Conservation (phyloP, 2,329 filamentous ascomycete genomes). For the Paecilomyces fulvus region DNA sequence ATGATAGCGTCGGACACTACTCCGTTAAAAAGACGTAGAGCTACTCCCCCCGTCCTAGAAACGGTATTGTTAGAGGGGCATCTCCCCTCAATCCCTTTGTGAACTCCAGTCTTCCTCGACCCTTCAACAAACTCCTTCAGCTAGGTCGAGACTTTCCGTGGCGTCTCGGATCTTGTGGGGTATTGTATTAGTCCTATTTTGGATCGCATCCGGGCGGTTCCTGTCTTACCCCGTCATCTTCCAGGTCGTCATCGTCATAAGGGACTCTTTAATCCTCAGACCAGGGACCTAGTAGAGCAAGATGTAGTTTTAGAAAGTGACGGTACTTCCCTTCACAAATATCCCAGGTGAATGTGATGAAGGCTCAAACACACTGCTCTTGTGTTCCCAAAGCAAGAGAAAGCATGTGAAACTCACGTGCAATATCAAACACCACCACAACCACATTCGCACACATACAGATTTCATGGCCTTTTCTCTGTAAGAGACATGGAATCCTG, state of each 20-base stretch:
- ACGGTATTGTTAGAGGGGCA: too few relatives aligned
- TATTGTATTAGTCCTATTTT: neutral
- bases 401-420: neutral
- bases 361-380: too few relatives aligned
- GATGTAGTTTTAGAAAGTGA: neutral
- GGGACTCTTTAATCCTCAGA: neutral
- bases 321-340: neutral
- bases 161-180: neutral
- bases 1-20: too few relatives aligned
- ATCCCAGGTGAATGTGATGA: neutral
- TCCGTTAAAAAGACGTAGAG: too few relatives aligned
- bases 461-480: neutral
- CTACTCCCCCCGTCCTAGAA: too few relatives aligned
- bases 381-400: neutral
- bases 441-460: neutral
- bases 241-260: neutral
- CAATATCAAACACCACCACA: neutral
- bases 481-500: conserved; percentile 14
- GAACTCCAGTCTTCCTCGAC: neutral
- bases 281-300: neutral
- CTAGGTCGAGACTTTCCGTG: neutral
- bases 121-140: neutral
- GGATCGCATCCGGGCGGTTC: neutral
- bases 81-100: neutral
- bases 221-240: neutral